Evolutionary conservation across 1,284 basidiomycete genomes (phyloP).

Genomic region (Cutaneotrichosporon daszewskae): DNA sequence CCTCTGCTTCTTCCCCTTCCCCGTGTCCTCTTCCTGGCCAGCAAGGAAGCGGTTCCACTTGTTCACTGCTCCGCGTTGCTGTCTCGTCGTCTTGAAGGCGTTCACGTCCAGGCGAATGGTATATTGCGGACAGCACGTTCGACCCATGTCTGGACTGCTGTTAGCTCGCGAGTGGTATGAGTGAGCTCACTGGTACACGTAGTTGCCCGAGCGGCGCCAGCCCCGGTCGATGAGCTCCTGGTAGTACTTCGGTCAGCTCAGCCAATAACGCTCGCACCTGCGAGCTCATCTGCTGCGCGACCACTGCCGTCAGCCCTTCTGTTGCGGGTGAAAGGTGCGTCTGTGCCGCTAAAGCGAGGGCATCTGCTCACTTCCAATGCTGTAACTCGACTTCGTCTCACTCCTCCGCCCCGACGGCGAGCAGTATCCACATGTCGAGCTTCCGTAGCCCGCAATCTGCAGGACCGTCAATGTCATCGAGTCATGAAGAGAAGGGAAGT

Average conservation of each 20-base stretch:
- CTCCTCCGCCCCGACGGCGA: conserved; percentile 35
- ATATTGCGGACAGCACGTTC: conserved; percentile 86
- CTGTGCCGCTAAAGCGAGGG: neutral
- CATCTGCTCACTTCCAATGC: conserved; percentile 32
- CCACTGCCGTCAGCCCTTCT: conserved; percentile 8
- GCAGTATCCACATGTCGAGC: conserved; percentile 52
- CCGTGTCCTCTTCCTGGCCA: conserved; percentile 3
- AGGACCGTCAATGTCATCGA: conserved; percentile 28
- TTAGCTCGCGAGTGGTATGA: conserved; percentile 8
- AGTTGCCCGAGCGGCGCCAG: conserved; percentile 79
- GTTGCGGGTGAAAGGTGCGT: too few species aligned
- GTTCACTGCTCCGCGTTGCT: conserved; percentile 63
- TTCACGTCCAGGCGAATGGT: conserved; percentile 79
- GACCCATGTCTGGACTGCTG: conserved; percentile 66
- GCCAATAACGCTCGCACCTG: conserved; percentile 18
- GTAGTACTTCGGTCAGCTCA: conserved; percentile 40
- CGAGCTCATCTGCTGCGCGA: conserved; percentile 30
- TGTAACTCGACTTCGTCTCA: conserved; percentile 45
- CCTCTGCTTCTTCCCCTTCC: conserved; percentile 19
- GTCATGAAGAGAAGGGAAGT: neutral
- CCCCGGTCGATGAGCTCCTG: conserved; percentile 70
- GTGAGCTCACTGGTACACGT: conserved; percentile 52
- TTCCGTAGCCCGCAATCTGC: conserved; percentile 34
- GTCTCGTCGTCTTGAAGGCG: conserved; percentile 67
- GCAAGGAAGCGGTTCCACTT: conserved; percentile 63